These are phyloP conservation scores for Corniculantispora saksenae DNA, from an alignment of 2,329 filamentous ascomycete species.

Conservation along the genomic window DNA sequence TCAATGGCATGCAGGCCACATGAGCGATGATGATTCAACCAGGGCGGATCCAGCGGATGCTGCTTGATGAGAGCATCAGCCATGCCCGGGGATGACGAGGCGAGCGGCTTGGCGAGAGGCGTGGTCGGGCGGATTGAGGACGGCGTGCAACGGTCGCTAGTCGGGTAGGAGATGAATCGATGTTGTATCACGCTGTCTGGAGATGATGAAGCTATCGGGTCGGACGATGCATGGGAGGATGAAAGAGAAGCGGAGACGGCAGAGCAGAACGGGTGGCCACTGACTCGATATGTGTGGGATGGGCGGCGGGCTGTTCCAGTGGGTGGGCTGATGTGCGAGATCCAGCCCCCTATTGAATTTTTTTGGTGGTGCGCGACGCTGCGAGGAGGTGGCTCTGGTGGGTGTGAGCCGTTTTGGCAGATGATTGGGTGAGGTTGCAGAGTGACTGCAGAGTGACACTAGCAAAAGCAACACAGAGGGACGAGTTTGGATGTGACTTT, in stretches of 20 bases:
- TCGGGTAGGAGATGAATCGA: not conserved
- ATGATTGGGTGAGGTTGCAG: not conserved
- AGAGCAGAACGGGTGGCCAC: not conserved
- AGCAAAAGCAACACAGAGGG: no score
- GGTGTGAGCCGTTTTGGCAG: not conserved
- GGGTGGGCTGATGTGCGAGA: conserved; percentile 4
- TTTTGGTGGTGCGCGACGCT: not conserved
- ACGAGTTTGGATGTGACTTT: no score
- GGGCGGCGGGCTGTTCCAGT: not conserved
- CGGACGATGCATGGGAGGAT: not conserved
- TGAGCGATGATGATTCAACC: conserved; percentile 3
- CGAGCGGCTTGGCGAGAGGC: not conserved
- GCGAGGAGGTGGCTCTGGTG: not conserved
- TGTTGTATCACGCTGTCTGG: not conserved
- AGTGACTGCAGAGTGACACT: not conserved
- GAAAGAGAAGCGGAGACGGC: conserved; percentile 13
- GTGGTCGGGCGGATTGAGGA: not conserved
- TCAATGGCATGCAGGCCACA: conserved; percentile 10
- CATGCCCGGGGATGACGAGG: conserved; percentile 7
- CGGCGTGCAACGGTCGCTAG: not conserved
- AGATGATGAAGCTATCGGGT: not conserved
- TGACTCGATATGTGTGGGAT: conserved; percentile 15
- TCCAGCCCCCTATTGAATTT: conserved; percentile 12
- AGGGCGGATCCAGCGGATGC: conserved; percentile 12
- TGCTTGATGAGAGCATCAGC: conserved; percentile 6